Percentiles rank a stretch among this genome's conserved stretches.
These are phyloP conservation scores for Paspalum notatum DNA, from an alignment of 176 grass and related monocot species.

Conservation along the genomic window DNA sequence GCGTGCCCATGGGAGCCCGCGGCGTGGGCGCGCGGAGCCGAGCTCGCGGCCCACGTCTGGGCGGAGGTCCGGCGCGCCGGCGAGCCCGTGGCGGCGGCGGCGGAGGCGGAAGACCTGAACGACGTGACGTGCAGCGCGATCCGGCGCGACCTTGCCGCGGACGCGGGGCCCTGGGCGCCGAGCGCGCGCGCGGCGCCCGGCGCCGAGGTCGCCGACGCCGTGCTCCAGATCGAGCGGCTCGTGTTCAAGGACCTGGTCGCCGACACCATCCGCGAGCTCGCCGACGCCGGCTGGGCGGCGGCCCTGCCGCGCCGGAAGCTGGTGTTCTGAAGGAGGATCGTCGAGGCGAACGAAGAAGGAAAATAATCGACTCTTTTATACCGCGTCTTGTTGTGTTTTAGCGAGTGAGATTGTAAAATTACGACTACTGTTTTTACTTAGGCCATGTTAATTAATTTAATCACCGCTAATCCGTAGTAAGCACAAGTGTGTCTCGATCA, in stretches of 20 bases:
- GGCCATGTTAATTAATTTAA: too few relatives aligned
- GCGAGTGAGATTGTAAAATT: too few relatives aligned
- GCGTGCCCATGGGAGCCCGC: slow-evolving; percentile 62
- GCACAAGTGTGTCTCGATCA: too few relatives aligned
- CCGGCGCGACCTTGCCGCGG: slow-evolving; percentile 59
- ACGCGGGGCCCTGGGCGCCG: slow-evolving; percentile 26
- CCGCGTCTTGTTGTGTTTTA: too few relatives aligned
- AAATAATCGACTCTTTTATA: too few relatives aligned
- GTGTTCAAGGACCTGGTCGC: slow-evolving; percentile 93
- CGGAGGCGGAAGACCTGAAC: slow-evolving; percentile 43
- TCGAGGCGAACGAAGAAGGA: too few relatives aligned
- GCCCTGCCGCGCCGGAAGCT: slow-evolving; percentile 74
- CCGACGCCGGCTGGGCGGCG: slow-evolving; percentile 30
- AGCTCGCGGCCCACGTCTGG: slow-evolving; percentile 56
- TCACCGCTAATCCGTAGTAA: too few relatives aligned
- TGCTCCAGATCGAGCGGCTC: slow-evolving; percentile 80
- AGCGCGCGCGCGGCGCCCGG: not conserved
- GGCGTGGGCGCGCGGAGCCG: slow-evolving; percentile 31
- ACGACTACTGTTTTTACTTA: too few relatives aligned
- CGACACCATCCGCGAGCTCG: slow-evolving; percentile 81
- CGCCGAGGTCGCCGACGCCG: slow-evolving; percentile 54
- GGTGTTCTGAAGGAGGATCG: too few relatives aligned
- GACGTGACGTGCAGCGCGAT: slow-evolving; percentile 59
- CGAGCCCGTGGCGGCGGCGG: slow-evolving; percentile 32
- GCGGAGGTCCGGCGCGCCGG: slow-evolving; percentile 47